Conservation (phyloP, 495 filamentous ascomycete species). For the Aspergillus diversus region DNA sequence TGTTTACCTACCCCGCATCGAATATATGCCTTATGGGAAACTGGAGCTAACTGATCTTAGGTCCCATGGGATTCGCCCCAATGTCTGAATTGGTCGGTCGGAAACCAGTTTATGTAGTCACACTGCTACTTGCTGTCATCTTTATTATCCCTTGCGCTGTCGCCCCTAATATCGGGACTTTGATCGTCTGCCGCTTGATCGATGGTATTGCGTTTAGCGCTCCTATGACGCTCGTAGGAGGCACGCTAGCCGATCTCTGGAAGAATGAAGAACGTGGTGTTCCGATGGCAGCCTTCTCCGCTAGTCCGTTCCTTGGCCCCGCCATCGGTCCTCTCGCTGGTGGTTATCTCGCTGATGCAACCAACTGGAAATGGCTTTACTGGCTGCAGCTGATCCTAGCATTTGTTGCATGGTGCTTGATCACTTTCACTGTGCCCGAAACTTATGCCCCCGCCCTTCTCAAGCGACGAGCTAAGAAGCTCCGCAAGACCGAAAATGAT, state of each 20-base stretch:
- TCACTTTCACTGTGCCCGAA: constrained; percentile 80
- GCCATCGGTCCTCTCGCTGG: constrained; percentile 74
- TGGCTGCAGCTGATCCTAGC: constrained; percentile 78
- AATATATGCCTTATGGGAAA: not conserved
- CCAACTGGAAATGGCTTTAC: constrained; percentile 84
- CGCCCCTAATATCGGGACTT: constrained; percentile 71
- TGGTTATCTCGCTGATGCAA: constrained; percentile 69
- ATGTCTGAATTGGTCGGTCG: constrained; percentile 73
- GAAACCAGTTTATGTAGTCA: constrained; percentile 61
- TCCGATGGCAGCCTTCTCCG: constrained; percentile 84
- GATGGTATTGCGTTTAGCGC: constrained; percentile 83
- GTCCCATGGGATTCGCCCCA: constrained; percentile 81
- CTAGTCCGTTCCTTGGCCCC: constrained; percentile 78
- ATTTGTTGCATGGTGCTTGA: constrained; percentile 65
- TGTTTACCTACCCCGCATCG: constrained; percentile 16
- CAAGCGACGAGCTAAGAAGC: constrained; percentile 63
- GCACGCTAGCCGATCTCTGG: constrained; percentile 81
- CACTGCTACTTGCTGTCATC: constrained; percentile 65
- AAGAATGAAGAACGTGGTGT: constrained; percentile 79
- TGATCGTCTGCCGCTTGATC: constrained; percentile 72
- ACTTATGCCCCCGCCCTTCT: constrained; percentile 78
- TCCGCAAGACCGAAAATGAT: constrained; percentile 69
- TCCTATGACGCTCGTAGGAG: constrained; percentile 82
- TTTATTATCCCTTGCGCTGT: constrained; percentile 81
- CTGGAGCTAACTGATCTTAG: constrained; percentile 34